phyloP scores from a whole-genome alignment of 257 asterid genomes.

The Gardenia jasminoides region DNA sequence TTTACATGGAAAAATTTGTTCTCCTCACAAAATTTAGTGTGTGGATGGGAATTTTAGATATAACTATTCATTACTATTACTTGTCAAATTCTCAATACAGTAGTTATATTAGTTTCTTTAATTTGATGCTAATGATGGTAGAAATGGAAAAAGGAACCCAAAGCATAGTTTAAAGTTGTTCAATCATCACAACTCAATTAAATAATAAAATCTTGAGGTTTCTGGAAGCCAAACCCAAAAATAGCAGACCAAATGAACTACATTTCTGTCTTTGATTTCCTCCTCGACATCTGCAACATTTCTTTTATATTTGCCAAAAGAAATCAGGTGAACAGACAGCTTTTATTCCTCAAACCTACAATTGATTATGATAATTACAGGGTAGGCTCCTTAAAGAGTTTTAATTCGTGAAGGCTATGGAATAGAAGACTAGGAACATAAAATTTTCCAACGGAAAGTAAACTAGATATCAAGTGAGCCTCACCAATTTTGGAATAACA shows the following conservation, averaged over 20 bases:
- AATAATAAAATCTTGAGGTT: neutral
- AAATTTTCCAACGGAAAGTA: neutral
- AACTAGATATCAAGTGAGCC: constrained; percentile 22
- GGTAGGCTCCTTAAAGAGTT: neutral
- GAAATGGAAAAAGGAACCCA: neutral
- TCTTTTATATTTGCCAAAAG: neutral
- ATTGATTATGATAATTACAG: neutral
- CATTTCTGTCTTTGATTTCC: neutral
- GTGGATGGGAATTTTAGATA: neutral
- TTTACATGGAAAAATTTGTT: neutral
- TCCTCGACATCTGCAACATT: constrained; percentile 6
- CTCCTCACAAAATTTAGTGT: neutral
- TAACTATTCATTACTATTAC: neutral
- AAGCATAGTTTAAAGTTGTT: neutral
- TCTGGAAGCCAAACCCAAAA: neutral
- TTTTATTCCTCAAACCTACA: neutral
- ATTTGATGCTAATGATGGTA: neutral
- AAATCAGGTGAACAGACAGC: neutral
- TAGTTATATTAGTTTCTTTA: neutral
- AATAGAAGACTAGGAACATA: neutral
- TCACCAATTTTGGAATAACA: constrained; percentile 72
- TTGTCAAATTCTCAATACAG: neutral
- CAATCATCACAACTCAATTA: neutral
- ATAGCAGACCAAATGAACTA: constrained; percentile 6
- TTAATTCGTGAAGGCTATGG: neutral